Base-by-base conservation (phyloP, 2,329 filamentous ascomycete species). In the Allantophomopsis cytisporea region DNA sequence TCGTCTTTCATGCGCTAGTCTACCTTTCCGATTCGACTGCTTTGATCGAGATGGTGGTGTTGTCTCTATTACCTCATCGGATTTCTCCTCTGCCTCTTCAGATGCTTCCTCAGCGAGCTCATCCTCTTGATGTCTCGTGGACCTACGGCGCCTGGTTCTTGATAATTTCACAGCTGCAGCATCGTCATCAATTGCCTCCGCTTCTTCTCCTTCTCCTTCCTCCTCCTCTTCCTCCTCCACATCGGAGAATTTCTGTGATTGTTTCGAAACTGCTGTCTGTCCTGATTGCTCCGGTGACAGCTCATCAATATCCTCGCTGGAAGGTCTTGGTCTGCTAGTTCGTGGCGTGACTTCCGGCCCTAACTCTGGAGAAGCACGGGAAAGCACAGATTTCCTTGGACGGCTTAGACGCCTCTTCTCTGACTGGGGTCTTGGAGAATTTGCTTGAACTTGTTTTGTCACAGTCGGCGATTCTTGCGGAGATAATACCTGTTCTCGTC, bases 61-160 rank as follows among this genome's bases (percentile, higher is more conserved):
- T 8, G 8, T 10, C 7, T 28, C 23, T 13, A 4, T 28, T 3
- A 17, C 28, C 12, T 11, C 15, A 13, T 20, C 8, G 8, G 37
- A 12, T 35, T 16, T 31, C 16, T 39, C 37, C 16, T 39, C 37
- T 14, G 31, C 17, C 30, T 34, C 37, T 12, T 35, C 37, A 10
- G n/a, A 28, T 28, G 10, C 11, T 28, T 28, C 23, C 8, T 28
- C 23, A 28, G 23, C 23, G 23, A 28, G 23, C 23, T 28, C 23
- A 28, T 28, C 23, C 23, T 28, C 23, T 28, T 28, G 23, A 10
- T 28, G 23, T 28, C 23, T 28, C 11, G 23, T 28, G 23, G 51
- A 50, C 35, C 52, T 58, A n/a, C 58, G 56, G 3, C 57, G 58
- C 41, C 58, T 58, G 41, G 65, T 66, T 1, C 60, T 50, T 21